Evolutionary conservation across 78 protist genomes (phyloP), one percentile per base, ranked within the genome.

Genomic region (Speleostelium caveatum): DNA sequence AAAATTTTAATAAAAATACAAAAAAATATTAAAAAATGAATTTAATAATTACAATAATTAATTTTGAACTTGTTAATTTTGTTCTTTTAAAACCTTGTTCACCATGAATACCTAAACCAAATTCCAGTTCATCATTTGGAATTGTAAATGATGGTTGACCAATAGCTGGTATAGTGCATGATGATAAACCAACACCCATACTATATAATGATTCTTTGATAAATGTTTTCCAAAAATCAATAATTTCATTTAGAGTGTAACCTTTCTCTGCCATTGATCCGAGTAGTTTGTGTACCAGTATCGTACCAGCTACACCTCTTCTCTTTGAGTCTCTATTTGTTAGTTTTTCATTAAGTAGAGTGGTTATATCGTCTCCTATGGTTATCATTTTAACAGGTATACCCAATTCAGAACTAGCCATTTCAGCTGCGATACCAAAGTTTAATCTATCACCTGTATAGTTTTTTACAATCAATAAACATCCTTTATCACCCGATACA

Each of bases 281-380:
- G 8, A 87, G 68, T 26, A 92, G n/a, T 83, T 95, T 95, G 42
- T 95, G 93, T 24, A 95, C 95, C 45, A 95, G 28, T 3, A 86
- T 45, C 2, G 96, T 86, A 21, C 96, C 96, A 2, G 96, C 95
- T 16, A 94, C 60, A n/a, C 95, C 88, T n/a, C 96, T 55, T n/a
- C 93, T 62, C 17, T 45, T 51, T 28, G 8, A 28, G 12, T 3
- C 19, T 24, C 33, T 42, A 6, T 49, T 42, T 5, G 49, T 28
- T 16, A 24, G 33, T 22, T 30, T 24, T 22, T 22, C 1, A 21
- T 66, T 53, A 0, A 49, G 28, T 1, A 72, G 21, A 2, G 55
- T 36, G 21, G 78, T 51, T n/a, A 74, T 26, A 42, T 95, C 96
- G 39, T 95, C 96, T 35, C 75, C 96, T 10, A 94, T 96, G 2